phyloP scores from a whole-genome alignment of 2,329 filamentous ascomycete species.

The Pseudopithomyces maydicus region DNA sequence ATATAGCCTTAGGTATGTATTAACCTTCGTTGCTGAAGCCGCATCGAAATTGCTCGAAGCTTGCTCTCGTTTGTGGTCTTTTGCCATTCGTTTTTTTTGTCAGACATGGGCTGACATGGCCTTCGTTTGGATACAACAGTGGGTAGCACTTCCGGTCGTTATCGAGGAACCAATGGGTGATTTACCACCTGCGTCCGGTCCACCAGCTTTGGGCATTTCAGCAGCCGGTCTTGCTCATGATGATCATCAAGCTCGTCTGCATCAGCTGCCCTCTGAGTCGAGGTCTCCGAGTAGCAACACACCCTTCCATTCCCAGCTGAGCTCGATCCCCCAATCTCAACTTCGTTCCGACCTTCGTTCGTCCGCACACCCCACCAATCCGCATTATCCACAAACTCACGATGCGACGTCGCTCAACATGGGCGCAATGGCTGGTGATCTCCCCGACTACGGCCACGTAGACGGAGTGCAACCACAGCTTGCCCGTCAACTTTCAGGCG shows the following conservation, averaged over 20 bases:
- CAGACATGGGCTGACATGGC: conserved; percentile 49
- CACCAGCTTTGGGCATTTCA: conserved; percentile 36
- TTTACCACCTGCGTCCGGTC: conserved; percentile 36
- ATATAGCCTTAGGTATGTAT: conserved; percentile 45
- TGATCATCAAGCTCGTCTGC: conserved; percentile 22
- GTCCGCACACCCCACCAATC: conserved; percentile 23
- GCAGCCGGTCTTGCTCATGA: conserved; percentile 35
- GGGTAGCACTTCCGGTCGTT: conserved; percentile 47
- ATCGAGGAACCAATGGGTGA: conserved; percentile 49
- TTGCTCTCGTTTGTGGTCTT: conserved; percentile 12
- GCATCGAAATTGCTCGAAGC: conserved; percentile 11
- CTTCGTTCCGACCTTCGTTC: conserved; percentile 36
- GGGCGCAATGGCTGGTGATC: conserved; percentile 40
- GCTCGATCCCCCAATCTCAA: conserved; percentile 35
- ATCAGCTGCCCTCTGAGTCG: conserved; percentile 18
- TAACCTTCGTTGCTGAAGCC: conserved; percentile 17
- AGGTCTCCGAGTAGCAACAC: conserved; percentile 30
- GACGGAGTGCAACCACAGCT: conserved; percentile 28
- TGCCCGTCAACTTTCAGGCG: conserved; percentile 40
- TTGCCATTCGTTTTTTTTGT: conserved; percentile 25
- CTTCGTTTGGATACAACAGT: conserved; percentile 50
- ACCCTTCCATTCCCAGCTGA: conserved; percentile 46
- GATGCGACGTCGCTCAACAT: conserved; percentile 40
- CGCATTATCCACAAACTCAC: conserved; percentile 34
- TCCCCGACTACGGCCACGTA: conserved; percentile 40